Evolutionary conservation across 2,329 filamentous ascomycete species (phyloP), one percentile per base, ranked within the genome.

Genomic region (Dothiorella sarmentorum): DNA sequence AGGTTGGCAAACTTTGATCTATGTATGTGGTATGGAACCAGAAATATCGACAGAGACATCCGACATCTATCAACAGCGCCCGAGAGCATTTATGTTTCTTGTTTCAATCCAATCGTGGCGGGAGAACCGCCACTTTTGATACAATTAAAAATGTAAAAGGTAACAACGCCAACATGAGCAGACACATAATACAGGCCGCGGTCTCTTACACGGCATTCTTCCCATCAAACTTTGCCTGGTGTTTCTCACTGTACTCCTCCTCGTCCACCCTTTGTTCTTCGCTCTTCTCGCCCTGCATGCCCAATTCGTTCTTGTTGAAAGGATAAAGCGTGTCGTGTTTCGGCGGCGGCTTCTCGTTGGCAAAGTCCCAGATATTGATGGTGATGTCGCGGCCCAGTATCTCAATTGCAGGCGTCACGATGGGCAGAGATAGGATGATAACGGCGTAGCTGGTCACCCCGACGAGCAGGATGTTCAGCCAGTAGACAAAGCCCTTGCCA

Each of bases 321-420:
- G 70, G 70, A 42, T 67, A 72, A 20, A 72, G 59, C 1, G 70
- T 73, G 42, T 65, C 65, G 4, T 67, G 63, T 56, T 68, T 66
- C 4, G 67, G 66, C 22, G 70, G 68, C 13, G 66, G 67, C 66
- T 72, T 72, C 58, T 73, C 67, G 22, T 63, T 68, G 4, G 73
- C 73, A 9, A 60, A 64, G 58, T 69, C 65, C 73, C 73, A 75
- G 3, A 74, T 67, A 22, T 71, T 57, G 9, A 68, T 64, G 13
- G 73, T 74, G 58, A 73, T 66, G 42, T 75, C 72, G 49, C 73
- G 74, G 15, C 73, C 73, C 17, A 75, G 62, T 22, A 72, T 70
- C 60, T 75, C 73, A 22, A 75, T 69, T 6, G 73, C 61, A 1
- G 73, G 73, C 1, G 73, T 75, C 22, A 75, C 62, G 17, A 75